Conservation (phyloP, 306 rosid genomes). For the Ziziphus jujuba region DNA sequence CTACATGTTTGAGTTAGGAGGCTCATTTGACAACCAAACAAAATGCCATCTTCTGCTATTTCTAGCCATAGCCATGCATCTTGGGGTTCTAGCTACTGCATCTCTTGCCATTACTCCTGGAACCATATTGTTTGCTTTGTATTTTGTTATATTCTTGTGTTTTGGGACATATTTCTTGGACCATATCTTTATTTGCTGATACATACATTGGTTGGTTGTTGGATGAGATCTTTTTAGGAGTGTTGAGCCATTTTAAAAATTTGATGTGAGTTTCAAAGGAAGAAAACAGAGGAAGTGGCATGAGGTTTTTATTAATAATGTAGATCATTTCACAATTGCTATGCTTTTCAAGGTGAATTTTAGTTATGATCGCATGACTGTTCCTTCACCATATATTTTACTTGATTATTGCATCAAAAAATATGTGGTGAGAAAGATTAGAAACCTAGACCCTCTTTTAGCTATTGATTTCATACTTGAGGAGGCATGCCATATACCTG, state of each 20-base stretch:
- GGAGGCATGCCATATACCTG: no score
- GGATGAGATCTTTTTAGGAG: neutral
- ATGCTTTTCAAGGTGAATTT: neutral
- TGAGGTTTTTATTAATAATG: no score
- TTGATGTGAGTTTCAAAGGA: neutral
- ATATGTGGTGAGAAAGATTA: no score
- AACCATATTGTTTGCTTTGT: constrained; percentile 19
- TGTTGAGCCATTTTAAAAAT: neutral
- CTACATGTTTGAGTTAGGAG: constrained; percentile 97
- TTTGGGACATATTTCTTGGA: neutral
- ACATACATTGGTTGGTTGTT: neutral
- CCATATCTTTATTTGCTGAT: neutral
- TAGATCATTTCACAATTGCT: no score
- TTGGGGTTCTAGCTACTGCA: constrained; percentile 94
- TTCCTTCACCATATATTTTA: neutral
- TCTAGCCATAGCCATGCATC: constrained; percentile 99
- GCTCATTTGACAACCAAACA: constrained; percentile 92
- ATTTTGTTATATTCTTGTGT: neutral
- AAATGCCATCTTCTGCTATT: constrained; percentile 93
- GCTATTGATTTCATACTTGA: no score
- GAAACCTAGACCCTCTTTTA: no score
- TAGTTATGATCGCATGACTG: neutral
- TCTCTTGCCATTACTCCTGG: constrained; percentile 87
- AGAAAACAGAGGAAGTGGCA: neutral
- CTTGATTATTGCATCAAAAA: neutral